Conservation (phyloP, 78 protist species). For the Dictyostelium citrinum region DNA sequence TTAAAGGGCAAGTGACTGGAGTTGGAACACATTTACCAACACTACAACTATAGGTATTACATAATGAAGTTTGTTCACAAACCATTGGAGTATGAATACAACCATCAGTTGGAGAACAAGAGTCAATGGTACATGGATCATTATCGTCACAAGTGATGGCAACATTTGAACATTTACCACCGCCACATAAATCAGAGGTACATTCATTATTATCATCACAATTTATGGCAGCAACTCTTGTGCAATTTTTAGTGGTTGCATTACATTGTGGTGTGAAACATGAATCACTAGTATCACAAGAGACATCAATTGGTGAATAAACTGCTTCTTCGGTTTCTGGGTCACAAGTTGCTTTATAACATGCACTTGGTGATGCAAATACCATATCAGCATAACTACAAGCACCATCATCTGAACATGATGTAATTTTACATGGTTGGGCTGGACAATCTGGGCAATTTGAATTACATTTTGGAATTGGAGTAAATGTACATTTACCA, state of each 20-base stretch:
- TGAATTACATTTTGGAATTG: neutral
- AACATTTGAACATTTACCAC: neutral
- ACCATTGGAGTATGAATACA: neutral
- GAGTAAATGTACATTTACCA: neutral
- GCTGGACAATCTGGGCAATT: neutral
- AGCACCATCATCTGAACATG: neutral
- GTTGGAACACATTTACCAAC: neutral
- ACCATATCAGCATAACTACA: neutral
- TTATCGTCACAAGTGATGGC: neutral
- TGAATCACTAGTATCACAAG: neutral
- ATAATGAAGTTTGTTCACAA: neutral
- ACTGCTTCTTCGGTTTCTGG: neutral
- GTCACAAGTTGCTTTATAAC: neutral
- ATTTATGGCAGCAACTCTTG: neutral
- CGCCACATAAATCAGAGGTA: neutral
- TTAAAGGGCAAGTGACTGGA: neutral
- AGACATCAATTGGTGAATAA: neutral
- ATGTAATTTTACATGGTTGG: neutral
- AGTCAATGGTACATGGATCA: constrained; percentile 24
- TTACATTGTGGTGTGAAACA: neutral
- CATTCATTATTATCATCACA: constrained; percentile 4
- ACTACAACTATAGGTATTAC: neutral
- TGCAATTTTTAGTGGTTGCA: neutral
- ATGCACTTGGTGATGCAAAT: neutral
- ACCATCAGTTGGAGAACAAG: constrained; percentile 3